Evolutionary conservation across 441 rosid genomes (phyloP).

Genomic region (Geranium incanum): DNA sequence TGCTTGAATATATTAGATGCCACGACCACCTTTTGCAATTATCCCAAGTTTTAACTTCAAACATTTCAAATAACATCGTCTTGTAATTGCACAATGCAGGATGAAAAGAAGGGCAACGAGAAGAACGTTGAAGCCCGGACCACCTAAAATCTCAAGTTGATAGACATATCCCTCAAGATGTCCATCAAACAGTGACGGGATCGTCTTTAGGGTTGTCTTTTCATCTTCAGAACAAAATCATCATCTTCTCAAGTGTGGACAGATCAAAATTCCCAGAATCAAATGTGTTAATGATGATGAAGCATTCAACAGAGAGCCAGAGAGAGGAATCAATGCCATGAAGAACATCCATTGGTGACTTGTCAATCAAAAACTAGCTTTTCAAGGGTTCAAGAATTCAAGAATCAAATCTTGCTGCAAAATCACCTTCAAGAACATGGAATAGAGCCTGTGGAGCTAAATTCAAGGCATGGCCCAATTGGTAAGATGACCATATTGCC

Average conservation of each 20-base stretch:
- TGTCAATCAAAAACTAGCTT: background rate
- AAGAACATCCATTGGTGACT: background rate
- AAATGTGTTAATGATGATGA: background rate
- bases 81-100: background rate
- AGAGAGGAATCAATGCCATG: background rate
- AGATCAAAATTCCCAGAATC: background rate
- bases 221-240: background rate
- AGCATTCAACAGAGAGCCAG: slow-evolving; percentile 1
- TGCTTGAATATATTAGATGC: no score
- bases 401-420: background rate
- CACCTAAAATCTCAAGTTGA: no score
- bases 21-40: no score
- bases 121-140: background rate
- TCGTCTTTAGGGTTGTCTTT: background rate
- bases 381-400: background rate
- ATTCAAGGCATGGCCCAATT: background rate
- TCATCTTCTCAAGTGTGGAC: background rate
- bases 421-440: background rate
- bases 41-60: background rate
- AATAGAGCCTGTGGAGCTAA: background rate
- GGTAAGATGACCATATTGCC: background rate
- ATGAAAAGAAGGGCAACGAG: background rate
- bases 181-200: no score
- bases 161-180: no score
- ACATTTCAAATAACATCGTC: background rate